These are phyloP conservation scores for Emergomyces orientalis DNA, from an alignment of 2,329 filamentous ascomycete species.

Conservation along the genomic window DNA sequence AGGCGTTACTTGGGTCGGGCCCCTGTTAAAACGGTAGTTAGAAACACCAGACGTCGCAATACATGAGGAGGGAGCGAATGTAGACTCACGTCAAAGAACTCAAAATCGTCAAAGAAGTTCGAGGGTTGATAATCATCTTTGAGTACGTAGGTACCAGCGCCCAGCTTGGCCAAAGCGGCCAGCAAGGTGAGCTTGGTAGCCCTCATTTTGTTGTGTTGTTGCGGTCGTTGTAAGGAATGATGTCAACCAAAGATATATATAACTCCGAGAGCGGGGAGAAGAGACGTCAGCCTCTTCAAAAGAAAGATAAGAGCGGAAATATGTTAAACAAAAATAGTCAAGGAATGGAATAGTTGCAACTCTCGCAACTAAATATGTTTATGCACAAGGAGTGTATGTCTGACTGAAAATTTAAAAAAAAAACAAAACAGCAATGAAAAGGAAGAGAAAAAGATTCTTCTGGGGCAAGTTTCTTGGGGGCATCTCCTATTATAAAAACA, in stretches of 20 bases:
- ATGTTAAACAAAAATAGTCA: neutral
- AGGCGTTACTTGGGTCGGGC: slow-evolving; percentile 63
- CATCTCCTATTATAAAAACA: neutral
- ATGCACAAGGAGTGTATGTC: neutral
- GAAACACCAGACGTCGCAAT: neutral
- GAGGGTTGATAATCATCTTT: slow-evolving; percentile 16
- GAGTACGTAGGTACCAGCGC: slow-evolving; percentile 13
- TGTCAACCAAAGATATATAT: slow-evolving; percentile 13
- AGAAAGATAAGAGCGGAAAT: neutral
- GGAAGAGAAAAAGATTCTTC: neutral
- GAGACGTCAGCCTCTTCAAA: neutral
- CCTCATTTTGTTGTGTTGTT: slow-evolving; percentile 11
- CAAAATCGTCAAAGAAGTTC: slow-evolving; percentile 44
- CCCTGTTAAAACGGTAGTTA: slow-evolving; percentile 21
- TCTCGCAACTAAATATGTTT: neutral
- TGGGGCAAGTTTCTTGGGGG: neutral
- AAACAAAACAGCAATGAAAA: neutral
- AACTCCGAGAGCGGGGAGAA: slow-evolving; percentile 13
- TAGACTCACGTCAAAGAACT: slow-evolving; percentile 41
- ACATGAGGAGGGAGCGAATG: neutral
- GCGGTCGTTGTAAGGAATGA: neutral
- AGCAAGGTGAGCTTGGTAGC: slow-evolving; percentile 34
- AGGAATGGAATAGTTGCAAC: slow-evolving; percentile 1
- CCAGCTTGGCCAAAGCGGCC: slow-evolving; percentile 40
- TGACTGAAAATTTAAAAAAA: neutral